phyloP scores from a whole-genome alignment of 2,329 filamentous ascomycete genomes.

The Helotiales sp. region DNA sequence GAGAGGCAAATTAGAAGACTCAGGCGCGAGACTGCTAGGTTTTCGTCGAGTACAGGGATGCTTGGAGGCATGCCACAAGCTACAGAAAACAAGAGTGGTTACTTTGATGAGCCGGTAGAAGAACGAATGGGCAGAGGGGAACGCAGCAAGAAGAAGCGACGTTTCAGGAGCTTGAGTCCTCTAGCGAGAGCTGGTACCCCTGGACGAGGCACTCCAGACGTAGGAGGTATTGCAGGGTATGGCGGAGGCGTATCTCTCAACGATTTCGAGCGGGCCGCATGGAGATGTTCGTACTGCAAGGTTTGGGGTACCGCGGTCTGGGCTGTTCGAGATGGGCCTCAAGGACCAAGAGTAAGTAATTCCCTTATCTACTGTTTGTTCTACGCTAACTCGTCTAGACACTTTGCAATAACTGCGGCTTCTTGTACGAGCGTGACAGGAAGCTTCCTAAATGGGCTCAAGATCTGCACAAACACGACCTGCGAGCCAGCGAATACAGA shows the following conservation, averaged over 20 bases:
- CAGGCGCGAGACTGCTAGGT: constrained; percentile 86
- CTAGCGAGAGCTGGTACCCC: constrained; percentile 67
- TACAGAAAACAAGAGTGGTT: constrained; percentile 44
- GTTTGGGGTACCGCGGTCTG: constrained; percentile 90
- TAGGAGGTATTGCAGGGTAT: constrained; percentile 69
- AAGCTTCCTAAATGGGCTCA: constrained; percentile 77
- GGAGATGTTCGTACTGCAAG: constrained; percentile 86
- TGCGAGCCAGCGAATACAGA: constrained; percentile 33
- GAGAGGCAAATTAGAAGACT: constrained; percentile 87
- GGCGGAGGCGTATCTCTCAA: constrained; percentile 59
- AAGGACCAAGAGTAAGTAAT: constrained; percentile 72
- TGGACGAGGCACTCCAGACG: constrained; percentile 78
- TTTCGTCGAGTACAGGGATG: constrained; percentile 84
- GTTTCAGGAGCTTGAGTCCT: constrained; percentile 87
- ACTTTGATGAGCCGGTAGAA: constrained; percentile 55
- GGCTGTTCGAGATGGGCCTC: constrained; percentile 90
- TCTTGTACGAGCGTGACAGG: constrained; percentile 84
- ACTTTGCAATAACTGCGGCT: constrained; percentile 90
- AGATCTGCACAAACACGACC: constrained; percentile 56
- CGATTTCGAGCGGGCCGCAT: constrained; percentile 76
- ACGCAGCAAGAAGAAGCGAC: constrained; percentile 90
- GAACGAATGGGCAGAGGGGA: constrained; percentile 91
- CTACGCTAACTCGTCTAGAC: constrained; percentile 46
- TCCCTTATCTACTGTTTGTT: neutral
- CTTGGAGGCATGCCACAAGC: constrained; percentile 69